These are phyloP conservation scores for Colletotrichum sp. DNA, from an alignment of 2,329 filamentous ascomycete genomes.

Conservation along the genomic window DNA sequence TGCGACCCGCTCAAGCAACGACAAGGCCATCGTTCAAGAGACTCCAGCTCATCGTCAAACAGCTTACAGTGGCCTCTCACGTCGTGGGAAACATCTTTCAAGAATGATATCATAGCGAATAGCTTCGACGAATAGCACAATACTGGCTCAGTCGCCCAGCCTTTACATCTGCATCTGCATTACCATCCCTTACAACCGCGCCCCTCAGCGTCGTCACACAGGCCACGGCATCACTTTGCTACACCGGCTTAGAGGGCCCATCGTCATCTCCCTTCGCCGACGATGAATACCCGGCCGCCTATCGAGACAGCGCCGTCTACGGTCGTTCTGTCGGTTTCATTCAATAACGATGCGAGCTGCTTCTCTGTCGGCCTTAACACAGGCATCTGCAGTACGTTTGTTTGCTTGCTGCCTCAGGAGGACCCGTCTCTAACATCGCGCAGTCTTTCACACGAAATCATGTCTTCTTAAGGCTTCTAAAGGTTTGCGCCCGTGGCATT, in stretches of 20 bases:
- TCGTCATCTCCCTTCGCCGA: constrained; percentile 23
- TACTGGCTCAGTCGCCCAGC: neutral
- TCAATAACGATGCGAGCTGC: constrained; percentile 84
- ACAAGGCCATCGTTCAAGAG: neutral
- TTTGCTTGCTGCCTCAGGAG: neutral
- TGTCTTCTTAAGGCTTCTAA: constrained; percentile 68
- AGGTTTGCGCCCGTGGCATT: constrained; percentile 32
- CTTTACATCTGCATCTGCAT: neutral
- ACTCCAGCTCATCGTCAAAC: constrained; percentile 1
- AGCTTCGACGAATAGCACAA: neutral
- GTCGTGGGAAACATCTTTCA: neutral
- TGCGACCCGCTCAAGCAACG: neutral
- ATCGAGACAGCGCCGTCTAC: constrained; percentile 80
- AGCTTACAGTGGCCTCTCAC: neutral
- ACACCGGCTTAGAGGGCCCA: neutral
- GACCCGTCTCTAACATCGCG: constrained; percentile 27
- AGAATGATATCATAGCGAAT: constrained; percentile 11
- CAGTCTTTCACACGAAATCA: constrained; percentile 76
- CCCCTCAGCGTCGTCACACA: neutral
- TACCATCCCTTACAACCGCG: neutral
- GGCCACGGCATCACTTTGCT: neutral
- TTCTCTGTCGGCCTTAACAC: constrained; percentile 88
- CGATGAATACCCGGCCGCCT: constrained; percentile 88
- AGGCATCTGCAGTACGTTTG: constrained; percentile 77
- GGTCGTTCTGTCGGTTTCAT: constrained; percentile 80